phyloP scores from a whole-genome alignment of 2,329 filamentous ascomycete genomes.

The Xylariales sp. region DNA sequence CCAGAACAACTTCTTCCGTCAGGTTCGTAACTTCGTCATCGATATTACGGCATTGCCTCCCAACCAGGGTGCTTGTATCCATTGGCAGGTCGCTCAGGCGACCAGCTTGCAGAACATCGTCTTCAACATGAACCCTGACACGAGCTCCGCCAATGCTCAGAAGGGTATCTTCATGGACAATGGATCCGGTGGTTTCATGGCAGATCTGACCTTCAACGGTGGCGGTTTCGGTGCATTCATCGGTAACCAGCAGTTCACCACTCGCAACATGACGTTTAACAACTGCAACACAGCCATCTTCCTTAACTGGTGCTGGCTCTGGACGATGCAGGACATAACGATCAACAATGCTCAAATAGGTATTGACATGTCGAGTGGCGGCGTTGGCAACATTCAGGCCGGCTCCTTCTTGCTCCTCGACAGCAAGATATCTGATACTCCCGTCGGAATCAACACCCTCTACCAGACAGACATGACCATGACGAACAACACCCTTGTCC shows the following conservation, averaged over 20 bases:
- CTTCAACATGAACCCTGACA: conserved; percentile 71
- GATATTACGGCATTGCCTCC: conserved; percentile 64
- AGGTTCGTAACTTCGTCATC: conserved; percentile 77
- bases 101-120: conserved; percentile 76
- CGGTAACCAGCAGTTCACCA: conserved; percentile 84
- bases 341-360: conserved; percentile 74
- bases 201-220: conserved; percentile 77
- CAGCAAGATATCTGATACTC: conserved; percentile 71
- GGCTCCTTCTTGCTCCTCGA: conserved; percentile 83
- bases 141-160: conserved; percentile 60
- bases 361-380: conserved; percentile 70
- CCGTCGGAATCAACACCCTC: conserved; percentile 70
- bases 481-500: conserved; percentile 75
- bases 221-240: conserved; percentile 74
- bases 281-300: conserved; percentile 77
- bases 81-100: conserved; percentile 83
- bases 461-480: conserved; percentile 58
- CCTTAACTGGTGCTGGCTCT: conserved; percentile 92
- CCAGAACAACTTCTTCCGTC: conserved; percentile 80
- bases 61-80: conserved; percentile 63
- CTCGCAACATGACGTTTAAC: conserved; percentile 77
- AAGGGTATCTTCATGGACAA: conserved; percentile 83
- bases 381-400: conserved; percentile 62
- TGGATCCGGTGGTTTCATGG: conserved; percentile 79
- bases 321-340: conserved; percentile 70